Evolutionary conservation across 352 stramenopile species (phyloP), one percentile per base, ranked within the genome.

Genomic region (Albugo candida): DNA sequence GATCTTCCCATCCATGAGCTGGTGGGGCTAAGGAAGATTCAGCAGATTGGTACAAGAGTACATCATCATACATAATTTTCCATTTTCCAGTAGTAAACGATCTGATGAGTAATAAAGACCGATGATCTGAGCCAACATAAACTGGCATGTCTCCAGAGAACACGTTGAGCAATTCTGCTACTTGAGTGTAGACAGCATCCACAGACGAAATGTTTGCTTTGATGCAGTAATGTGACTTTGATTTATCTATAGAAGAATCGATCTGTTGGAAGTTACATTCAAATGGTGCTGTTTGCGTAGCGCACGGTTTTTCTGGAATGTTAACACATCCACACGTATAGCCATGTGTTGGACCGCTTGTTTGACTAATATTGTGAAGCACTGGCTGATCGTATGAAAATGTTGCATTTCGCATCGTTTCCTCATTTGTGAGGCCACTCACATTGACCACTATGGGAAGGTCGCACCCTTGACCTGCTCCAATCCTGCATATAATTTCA

Each of bases 331-430:
- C 59, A 36, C 68, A 81, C 21, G 65, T 59, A 36, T 78, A 78
- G 1, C 68, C 68, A 34, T 65, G 57, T 0, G 65, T 81, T 2
- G 68, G 64, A n/a, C 61, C 65, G 16, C 67, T 51, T 6, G 24
- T 52, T 20, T 51, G 52, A 48, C 61, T 81, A 36, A 81, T 58
- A 11, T 37, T 56, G 27, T 53, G 57, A 13, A 76, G 55, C 11
- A 72, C 39, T 2, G 68, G 68, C 27, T 60, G 38, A 16, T 60
- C 60, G 37, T 78, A 81, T 20, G 51, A 65, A 34, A 78, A 76
- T 8, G 21, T 66, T 2, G 37, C 45, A 27, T 42, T 54, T 43
- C 42, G 45, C 24, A 31, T 31, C 8, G 24, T 31, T 18, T 56
- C 47, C 10, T 45, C 49, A 10, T 54, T 61, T 2, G 18, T 8